These are phyloP conservation scores for Colletotrichum abscissum DNA, from an alignment of 2,329 filamentous ascomycete genomes.

Conservation along the genomic window DNA sequence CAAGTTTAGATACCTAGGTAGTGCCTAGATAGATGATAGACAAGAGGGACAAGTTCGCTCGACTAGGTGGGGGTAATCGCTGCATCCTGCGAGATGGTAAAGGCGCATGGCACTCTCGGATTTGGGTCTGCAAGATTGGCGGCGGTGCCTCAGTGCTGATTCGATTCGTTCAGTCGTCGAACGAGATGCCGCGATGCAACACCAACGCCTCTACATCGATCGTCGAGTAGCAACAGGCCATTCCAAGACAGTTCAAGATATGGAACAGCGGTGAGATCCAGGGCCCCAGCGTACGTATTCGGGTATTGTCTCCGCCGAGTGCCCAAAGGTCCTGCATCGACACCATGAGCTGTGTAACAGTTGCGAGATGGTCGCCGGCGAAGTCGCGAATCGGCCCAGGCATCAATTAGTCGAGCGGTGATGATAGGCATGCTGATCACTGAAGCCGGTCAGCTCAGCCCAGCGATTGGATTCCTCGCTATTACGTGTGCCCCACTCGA, in stretches of 20 bases:
- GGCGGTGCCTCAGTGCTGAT: not conserved
- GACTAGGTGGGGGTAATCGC: not conserved
- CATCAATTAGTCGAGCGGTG: not conserved
- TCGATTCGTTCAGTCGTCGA: not conserved
- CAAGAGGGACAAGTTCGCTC: not conserved
- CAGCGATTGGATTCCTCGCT: not conserved
- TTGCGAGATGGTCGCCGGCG: not conserved
- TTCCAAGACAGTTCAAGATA: conserved; percentile 23
- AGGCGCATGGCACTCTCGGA: not conserved
- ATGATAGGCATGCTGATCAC: conserved; percentile 10
- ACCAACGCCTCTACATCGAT: conserved; percentile 4
- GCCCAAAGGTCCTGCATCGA: not conserved
- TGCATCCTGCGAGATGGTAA: not conserved
- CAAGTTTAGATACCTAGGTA: not conserved
- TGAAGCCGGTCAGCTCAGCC: not conserved
- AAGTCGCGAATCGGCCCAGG: not conserved
- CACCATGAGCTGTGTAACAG: not conserved
- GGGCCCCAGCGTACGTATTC: conserved; percentile 1
- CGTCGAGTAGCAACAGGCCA: not conserved
- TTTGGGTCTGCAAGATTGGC: not conserved
- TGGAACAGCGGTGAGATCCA: conserved; percentile 27
- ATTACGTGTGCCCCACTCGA: not conserved
- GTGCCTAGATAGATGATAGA: not conserved
- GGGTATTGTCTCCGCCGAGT: no score
- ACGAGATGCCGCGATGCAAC: not conserved